Percentiles rank a stretch among this genome's conserved stretches.
phyloP scores from a whole-genome alignment of 805 yeast species.

The Metschnikowia borealis region DNA sequence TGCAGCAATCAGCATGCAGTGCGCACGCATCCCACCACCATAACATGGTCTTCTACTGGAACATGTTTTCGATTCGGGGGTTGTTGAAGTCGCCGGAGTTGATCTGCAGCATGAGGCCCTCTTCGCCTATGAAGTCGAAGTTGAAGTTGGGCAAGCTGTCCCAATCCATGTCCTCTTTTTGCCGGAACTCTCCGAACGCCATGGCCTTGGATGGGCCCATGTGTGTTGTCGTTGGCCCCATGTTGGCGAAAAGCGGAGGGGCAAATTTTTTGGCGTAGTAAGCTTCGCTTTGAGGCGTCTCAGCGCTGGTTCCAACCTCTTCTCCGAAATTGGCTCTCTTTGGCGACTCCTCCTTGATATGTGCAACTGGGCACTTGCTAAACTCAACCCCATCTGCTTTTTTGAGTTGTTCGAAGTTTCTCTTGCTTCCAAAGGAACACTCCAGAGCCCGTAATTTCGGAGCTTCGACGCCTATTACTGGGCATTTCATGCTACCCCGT shows the following conservation, averaged over 20 bases:
- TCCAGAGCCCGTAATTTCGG: neutral
- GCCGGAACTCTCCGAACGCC: neutral
- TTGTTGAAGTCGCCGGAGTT: conserved; percentile 14
- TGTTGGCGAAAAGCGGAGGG: conserved; percentile 9
- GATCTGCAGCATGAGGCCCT: conserved; percentile 23
- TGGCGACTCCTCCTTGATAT: neutral
- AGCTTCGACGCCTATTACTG: conserved; percentile 11
- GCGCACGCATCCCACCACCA: neutral
- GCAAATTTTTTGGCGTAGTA: conserved; percentile 6
- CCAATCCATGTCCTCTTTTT: conserved; percentile 15
- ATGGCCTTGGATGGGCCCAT: neutral
- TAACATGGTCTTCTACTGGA: conserved; percentile 13
- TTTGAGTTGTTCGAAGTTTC: neutral
- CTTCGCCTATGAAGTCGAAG: conserved; percentile 30
- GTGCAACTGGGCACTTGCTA: conserved; percentile 1
- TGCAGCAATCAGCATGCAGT: conserved; percentile 2
- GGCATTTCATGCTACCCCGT: conserved; percentile 16
- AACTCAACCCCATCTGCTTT: neutral
- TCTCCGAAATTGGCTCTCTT: neutral
- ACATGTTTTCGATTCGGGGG: conserved; percentile 21
- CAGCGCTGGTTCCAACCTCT: neutral
- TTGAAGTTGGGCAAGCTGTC: conserved; percentile 25
- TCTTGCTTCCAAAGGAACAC: neutral
- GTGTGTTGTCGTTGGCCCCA: neutral
- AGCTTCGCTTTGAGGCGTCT: neutral